Evolutionary conservation across 441 rosid genomes (phyloP), one percentile per base, ranked within the genome.

Genomic region (Populus hybrid): DNA sequence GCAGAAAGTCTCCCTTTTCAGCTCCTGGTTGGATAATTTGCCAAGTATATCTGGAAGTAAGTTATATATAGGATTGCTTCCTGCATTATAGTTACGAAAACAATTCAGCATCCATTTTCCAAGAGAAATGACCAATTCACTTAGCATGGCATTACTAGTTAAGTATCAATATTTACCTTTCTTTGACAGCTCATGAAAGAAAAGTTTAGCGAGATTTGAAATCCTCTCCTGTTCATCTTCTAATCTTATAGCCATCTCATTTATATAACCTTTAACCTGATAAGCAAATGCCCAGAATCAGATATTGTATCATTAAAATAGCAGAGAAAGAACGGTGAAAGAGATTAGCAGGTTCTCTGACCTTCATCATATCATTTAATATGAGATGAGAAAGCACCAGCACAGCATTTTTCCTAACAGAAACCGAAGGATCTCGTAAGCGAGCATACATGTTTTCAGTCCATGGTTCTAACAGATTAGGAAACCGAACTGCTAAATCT

Each of bases 291-390:
- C 59, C 76, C 53, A 80, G 12, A 73, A 79, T 82, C 65, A 83
- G 79, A 66, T 67, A n/a, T 12, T 69, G 9, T 26, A 74, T 53
- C 64, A 50, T 69, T 45, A 42, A 40, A 50, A 69, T 63, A n/a
- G 35, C 73, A 63, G 38, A 78, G 20, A 59, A 65, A 56, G 70
- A 81, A 71, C 40, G 45, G 68, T 70, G 74, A 76, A 73, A 71
- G 36, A 50, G 28, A 40, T 68, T 78, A 64, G 77, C 68, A 76
- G 83, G 42, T 4, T 69, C 69, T 82, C 85, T 45, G 50, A 96
- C 98, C 98, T 94, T 97, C 99, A 97, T 97, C 99, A 97, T 97
- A 82, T 97, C 99, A 86, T 97, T 97, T 87, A 94, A 81, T 85
- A 97, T 97, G 82, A 97, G 98, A 87, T 94, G 99, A 68, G 99